phyloP scores from a whole-genome alignment of 805 yeast species.

The Saccharomycopsis vini region DNA sequence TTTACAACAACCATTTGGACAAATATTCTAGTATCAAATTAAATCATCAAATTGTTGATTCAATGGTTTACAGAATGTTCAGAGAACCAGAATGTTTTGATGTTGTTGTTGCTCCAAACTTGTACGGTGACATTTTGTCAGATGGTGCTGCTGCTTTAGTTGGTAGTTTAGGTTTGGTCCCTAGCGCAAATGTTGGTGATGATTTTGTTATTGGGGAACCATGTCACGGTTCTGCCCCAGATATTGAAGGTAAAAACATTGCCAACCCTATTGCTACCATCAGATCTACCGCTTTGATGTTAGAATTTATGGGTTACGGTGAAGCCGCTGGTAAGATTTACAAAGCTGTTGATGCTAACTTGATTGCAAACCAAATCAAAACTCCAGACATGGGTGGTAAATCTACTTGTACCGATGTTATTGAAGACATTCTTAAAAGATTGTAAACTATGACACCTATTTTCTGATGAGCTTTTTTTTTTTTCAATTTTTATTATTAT shows the following conservation, averaged over 20 bases:
- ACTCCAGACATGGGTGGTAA: slow-evolving; percentile 96
- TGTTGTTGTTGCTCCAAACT: slow-evolving; percentile 96
- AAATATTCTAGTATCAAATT: slow-evolving; percentile 50
- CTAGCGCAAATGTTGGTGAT: slow-evolving; percentile 97
- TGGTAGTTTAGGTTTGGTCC: slow-evolving; percentile 96
- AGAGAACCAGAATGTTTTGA: slow-evolving; percentile 96
- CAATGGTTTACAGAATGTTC: slow-evolving; percentile 98
- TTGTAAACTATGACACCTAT: slow-evolving; percentile 30
- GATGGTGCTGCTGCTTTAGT: slow-evolving; percentile 98
- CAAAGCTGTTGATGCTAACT: slow-evolving; percentile 89
- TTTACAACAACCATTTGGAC: slow-evolving; percentile 34
- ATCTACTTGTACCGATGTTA: slow-evolving; percentile 78
- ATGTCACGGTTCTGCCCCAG: slow-evolving; percentile 99
- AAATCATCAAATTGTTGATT: slow-evolving; percentile 96
- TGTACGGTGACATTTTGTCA: slow-evolving; percentile 93
- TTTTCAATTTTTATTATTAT: too few species aligned
- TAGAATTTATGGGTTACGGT: slow-evolving; percentile 89
- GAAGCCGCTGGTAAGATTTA: slow-evolving; percentile 88
- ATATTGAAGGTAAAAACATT: slow-evolving; percentile 90
- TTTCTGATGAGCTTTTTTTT: too few species aligned
- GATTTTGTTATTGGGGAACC: slow-evolving; percentile 97
- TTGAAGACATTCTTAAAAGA: slow-evolving; percentile 68
- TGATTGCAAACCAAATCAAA: slow-evolving; percentile 57
- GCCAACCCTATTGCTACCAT: slow-evolving; percentile 97
- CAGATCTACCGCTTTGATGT: slow-evolving; percentile 94